A percentile compares a stretch with the other conserved stretches of the same genome.
phyloP scores from a whole-genome alignment of 306 rosid genomes.

The Trichosanthes cucumerina region DNA sequence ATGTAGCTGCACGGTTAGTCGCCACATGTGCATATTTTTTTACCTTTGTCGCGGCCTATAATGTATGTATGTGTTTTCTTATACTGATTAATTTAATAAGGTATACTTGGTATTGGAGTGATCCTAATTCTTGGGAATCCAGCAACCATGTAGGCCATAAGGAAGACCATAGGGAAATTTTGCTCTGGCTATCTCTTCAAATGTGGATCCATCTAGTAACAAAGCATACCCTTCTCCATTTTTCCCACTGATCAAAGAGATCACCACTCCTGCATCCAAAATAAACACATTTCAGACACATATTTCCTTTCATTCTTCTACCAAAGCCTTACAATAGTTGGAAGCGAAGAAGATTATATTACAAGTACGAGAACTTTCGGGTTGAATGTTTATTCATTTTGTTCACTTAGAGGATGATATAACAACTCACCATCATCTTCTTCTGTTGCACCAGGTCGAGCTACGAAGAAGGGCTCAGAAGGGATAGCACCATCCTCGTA shows the following conservation, averaged over 20 bases:
- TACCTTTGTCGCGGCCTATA: not conserved
- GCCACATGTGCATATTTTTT: not conserved
- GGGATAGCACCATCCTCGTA: slow-evolving; percentile 71
- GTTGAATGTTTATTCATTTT: not conserved
- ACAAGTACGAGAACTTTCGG: not conserved
- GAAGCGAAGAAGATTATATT: not conserved
- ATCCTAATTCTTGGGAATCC: slow-evolving; percentile 53
- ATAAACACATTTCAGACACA: not conserved
- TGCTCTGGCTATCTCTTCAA: slow-evolving; percentile 88
- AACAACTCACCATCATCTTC: slow-evolving; percentile 77
- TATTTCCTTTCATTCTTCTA: not conserved
- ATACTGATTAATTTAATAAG: not conserved
- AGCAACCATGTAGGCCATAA: slow-evolving; percentile 93
- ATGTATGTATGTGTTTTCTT: not conserved
- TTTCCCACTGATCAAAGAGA: slow-evolving; percentile 70
- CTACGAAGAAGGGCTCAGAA: slow-evolving; percentile 83
- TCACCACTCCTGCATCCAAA: slow-evolving; percentile 58
- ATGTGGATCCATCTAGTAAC: slow-evolving; percentile 65
- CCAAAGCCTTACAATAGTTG: not conserved
- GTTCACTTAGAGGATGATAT: not conserved
- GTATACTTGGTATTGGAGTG: not conserved
- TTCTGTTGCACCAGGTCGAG: slow-evolving; percentile 80
- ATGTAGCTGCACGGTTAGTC: not conserved
- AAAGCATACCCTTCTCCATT: slow-evolving; percentile 75
- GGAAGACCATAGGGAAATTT: slow-evolving; percentile 90